These are phyloP conservation scores for Oryza rufipogon DNA, from an alignment of 176 grass and related monocot species.

Conservation along the genomic window DNA sequence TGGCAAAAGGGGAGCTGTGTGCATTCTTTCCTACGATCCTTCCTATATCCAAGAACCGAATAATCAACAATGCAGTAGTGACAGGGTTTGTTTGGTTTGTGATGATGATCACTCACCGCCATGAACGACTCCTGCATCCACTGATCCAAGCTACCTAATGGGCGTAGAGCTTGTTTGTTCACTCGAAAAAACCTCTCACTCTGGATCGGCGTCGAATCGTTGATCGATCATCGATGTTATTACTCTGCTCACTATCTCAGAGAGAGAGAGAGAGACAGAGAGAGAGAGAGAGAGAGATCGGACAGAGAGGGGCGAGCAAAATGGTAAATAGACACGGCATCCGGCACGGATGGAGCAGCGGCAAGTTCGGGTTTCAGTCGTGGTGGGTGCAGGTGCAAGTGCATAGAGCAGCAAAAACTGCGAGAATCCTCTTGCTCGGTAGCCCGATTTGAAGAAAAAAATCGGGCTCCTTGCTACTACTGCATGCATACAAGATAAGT, in stretches of 20 bases:
- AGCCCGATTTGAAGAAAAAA: too few relatives aligned
- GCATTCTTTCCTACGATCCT: neutral
- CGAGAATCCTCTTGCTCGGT: too few relatives aligned
- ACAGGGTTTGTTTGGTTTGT: neutral
- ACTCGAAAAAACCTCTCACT: neutral
- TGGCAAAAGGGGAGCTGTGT: neutral
- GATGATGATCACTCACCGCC: conserved; percentile 20
- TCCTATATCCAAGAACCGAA: neutral
- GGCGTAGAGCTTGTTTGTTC: too few relatives aligned
- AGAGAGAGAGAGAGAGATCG: neutral
- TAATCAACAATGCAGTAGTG: neutral
- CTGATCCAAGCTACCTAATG: neutral
- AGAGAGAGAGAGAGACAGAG: neutral
- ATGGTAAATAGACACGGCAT: neutral
- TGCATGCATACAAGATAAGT: too few relatives aligned
- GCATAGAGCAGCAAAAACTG: neutral
- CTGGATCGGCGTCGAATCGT: neutral
- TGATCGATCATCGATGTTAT: neutral
- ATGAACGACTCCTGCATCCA: neutral
- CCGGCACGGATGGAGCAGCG: conserved; percentile 5
- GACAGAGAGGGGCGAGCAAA: neutral
- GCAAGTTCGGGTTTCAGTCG: conserved; percentile 20
- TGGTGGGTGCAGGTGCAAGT: neutral
- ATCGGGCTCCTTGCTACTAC: too few relatives aligned
- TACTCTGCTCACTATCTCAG: neutral